Conservation (phyloP, 305 asterid genomes). For the Fraxinus albicans region DNA sequence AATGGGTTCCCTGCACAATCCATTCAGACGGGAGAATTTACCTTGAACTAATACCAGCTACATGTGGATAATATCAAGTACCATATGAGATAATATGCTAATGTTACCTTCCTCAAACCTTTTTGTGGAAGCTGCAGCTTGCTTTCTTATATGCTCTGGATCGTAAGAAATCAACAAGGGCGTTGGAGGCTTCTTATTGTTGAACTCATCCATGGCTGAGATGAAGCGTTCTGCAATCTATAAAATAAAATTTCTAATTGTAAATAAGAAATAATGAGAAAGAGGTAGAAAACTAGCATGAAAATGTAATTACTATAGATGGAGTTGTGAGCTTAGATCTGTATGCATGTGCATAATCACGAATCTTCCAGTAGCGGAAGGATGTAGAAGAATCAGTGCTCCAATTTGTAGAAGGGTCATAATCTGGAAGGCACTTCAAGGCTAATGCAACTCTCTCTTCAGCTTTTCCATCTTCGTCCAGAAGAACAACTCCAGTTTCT, state of each 20-base stretch:
- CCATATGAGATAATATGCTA: not conserved
- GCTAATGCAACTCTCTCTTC: constrained; percentile 83
- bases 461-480: constrained; percentile 80
- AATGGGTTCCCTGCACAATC: constrained; percentile 71
- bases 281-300: constrained; percentile 15
- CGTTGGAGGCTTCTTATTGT: constrained; percentile 55
- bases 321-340: constrained; percentile 84
- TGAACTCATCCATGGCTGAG: constrained; percentile 72
- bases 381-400: constrained; percentile 51
- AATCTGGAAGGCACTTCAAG: constrained; percentile 69
- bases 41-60: constrained; percentile 13
- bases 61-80: not conserved
- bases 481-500: constrained; percentile 54
- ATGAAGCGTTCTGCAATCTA: constrained; percentile 93
- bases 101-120: constrained; percentile 90
- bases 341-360: constrained; percentile 97
- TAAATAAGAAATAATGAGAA: constrained; percentile 1
- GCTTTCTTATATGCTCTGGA: constrained; percentile 80
- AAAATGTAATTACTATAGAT: constrained; percentile 59
- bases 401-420: constrained; percentile 70
- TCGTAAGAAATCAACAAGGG: constrained; percentile 80
- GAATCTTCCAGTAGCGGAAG: constrained; percentile 94
- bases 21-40: constrained; percentile 22
- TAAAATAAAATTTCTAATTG: constrained; percentile 14
- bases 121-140: constrained; percentile 89